phyloP scores from a whole-genome alignment of 495 filamentous ascomycete species.

The Pyrenopolyporus hunteri region DNA sequence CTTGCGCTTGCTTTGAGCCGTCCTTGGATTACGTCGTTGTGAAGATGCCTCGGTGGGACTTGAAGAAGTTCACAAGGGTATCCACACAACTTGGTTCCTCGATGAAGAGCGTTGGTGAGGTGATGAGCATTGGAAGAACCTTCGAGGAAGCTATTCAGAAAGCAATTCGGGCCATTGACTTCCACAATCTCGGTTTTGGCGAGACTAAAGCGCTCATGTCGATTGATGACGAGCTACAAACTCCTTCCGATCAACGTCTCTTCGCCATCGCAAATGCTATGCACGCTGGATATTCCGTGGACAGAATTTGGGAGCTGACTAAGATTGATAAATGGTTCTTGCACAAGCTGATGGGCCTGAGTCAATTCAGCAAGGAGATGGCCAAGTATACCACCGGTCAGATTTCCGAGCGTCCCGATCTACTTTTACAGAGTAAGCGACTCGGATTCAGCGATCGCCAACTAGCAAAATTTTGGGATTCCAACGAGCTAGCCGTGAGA shows the following conservation, averaged over 20 bases:
- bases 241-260: constrained; percentile 94
- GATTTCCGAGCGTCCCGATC: constrained; percentile 58
- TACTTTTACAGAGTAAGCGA: constrained; percentile 85
- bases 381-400: constrained; percentile 70
- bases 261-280: constrained; percentile 99
- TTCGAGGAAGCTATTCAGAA: constrained; percentile 99
- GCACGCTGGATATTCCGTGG: constrained; percentile 88
- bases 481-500: constrained; percentile 88
- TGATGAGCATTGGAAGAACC: constrained; percentile 96
- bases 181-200: constrained; percentile 93
- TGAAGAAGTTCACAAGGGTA: constrained; percentile 98
- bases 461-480: constrained; percentile 90
- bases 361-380: constrained; percentile 84
- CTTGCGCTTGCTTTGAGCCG: constrained; percentile 98
- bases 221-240: constrained; percentile 94
- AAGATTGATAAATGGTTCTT: constrained; percentile 99
- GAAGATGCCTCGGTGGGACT: constrained; percentile 97
- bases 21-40: constrained; percentile 98
- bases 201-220: constrained; percentile 91
- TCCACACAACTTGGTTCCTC: constrained; percentile 94
- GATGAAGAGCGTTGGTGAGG: constrained; percentile 99
- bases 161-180: constrained; percentile 93
- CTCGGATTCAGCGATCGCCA: constrained; percentile 94
- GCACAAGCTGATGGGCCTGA: constrained; percentile 84
- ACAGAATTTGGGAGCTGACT: constrained; percentile 97